A percentile compares a stretch with the other conserved stretches of the same genome.
Evolutionary conservation across 768 basidiomycete genomes (phyloP).

Genomic region (Boletus sp.): DNA sequence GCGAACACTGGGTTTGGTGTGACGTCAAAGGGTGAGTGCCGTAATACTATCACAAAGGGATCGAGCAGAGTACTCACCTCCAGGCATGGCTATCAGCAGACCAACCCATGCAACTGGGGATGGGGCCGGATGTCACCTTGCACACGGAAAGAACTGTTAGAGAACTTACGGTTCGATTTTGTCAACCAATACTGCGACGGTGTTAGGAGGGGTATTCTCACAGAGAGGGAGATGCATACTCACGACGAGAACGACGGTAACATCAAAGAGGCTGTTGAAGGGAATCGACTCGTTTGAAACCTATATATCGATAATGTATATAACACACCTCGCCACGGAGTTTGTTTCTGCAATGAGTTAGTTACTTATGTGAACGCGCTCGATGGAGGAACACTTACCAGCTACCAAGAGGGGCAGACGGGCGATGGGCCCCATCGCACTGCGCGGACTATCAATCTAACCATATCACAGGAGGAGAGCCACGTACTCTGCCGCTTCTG

Average conservation of each 20-base stretch:
- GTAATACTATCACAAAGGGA: too few relatives aligned
- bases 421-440: neutral
- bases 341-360: conserved; percentile 19
- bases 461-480: neutral
- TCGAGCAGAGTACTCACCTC: conserved; percentile 5
- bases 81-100: conserved; percentile 17
- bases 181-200: conserved; percentile 18
- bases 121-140: neutral
- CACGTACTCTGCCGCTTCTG: conserved; percentile 8
- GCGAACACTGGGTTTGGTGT: conserved; percentile 13
- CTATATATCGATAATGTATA: neutral
- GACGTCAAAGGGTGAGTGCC: neutral
- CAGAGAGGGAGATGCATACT: neutral
- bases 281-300: neutral
- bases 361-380: neutral
- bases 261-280: conserved; percentile 7
- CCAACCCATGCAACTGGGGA: conserved; percentile 16
- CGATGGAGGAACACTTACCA: conserved; percentile 10
- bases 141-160: neutral
- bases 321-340: conserved; percentile 10
- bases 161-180: conserved; percentile 9
- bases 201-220: neutral
- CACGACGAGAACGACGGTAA: conserved; percentile 11
- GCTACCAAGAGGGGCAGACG: conserved; percentile 5
- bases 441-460: neutral